Evolutionary conservation across 371 early-diverging fungal genomes (phyloP).

Genomic region (Mucor mucedo): DNA sequence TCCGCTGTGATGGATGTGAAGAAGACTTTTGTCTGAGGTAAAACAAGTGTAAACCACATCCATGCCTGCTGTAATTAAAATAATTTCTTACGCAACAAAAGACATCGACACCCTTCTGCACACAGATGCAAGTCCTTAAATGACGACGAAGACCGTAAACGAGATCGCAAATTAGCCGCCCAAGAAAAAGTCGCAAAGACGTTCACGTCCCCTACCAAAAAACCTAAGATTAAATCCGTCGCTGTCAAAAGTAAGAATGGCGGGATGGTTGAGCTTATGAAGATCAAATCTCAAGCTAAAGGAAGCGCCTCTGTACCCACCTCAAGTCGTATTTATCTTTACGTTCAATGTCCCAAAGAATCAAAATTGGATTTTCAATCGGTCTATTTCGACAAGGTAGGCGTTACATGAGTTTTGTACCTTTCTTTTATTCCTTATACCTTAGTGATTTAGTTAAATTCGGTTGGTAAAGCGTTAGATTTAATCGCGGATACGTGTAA

Average conservation of each 20-base stretch:
- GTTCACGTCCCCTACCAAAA: conserved; percentile 8
- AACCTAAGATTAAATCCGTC: conserved; percentile 9
- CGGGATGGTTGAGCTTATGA: conserved; percentile 42
- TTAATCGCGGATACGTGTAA: conserved; percentile 29
- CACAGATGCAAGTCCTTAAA: conserved; percentile 32
- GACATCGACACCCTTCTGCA: conserved; percentile 37
- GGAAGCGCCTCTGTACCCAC: conserved; percentile 32
- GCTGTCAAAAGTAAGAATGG: conserved; percentile 23
- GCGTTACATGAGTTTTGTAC: too few species aligned
- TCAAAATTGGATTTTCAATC: conserved; percentile 7
- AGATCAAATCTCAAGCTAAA: conserved; percentile 44
- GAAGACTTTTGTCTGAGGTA: conserved; percentile 39
- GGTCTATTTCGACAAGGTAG: conserved; percentile 44
- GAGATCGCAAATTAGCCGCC: conserved; percentile 31
- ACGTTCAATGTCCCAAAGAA: conserved; percentile 32
- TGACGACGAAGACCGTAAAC: conserved; percentile 29
- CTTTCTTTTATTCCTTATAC: too few species aligned
- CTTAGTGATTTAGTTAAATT: conserved; percentile 11
- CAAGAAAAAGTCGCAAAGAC: conserved; percentile 34
- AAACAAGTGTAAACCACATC: neutral
- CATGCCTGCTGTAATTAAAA: neutral
- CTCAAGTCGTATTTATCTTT: conserved; percentile 33
- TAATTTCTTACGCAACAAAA: neutral
- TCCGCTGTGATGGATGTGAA: conserved; percentile 35
- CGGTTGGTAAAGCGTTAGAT: conserved; percentile 33